Conservation (phyloP, 2,329 filamentous ascomycete genomes). For the Dichotomopilus funicola region DNA sequence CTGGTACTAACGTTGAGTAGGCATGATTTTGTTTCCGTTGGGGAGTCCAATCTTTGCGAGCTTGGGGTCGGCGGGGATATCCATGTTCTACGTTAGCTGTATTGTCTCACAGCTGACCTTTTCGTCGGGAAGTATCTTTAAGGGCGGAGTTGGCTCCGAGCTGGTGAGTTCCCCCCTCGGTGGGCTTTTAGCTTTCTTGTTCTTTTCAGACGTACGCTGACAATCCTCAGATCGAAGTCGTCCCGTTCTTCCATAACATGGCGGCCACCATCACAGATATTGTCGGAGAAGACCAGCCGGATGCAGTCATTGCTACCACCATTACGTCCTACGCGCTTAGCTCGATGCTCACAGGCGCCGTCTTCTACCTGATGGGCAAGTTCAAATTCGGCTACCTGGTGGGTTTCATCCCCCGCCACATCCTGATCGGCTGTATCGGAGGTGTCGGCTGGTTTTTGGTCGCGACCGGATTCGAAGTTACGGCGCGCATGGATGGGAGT, state of each 20-base stretch:
- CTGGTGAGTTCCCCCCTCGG: constrained; percentile 50
- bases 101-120: constrained; percentile 90
- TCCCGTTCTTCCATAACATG: constrained; percentile 99
- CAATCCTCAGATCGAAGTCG: constrained; percentile 71
- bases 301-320: constrained; percentile 87
- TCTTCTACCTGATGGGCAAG: constrained; percentile 85
- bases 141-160: constrained; percentile 86
- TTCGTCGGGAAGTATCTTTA: constrained; percentile 81
- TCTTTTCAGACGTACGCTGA: constrained; percentile 1
- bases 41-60: constrained; percentile 78
- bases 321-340: constrained; percentile 88
- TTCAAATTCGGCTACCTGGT: constrained; percentile 88
- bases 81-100: constrained; percentile 97
- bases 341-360: constrained; percentile 80
- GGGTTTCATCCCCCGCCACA: constrained; percentile 94
- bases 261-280: constrained; percentile 74
- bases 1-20: constrained; percentile 32
- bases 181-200: not conserved
- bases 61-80: constrained; percentile 88
- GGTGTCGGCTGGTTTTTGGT: constrained; percentile 94
- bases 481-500: constrained; percentile 77
- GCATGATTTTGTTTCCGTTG: constrained; percentile 91
- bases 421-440: constrained; percentile 93
- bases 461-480: constrained; percentile 87
- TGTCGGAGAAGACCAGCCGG: constrained; percentile 72